A percentile compares a stretch with the other conserved stretches of the same genome.
Conservation (phyloP, 1,139 yeast species). For the Spathaspora jeffriesii region DNA sequence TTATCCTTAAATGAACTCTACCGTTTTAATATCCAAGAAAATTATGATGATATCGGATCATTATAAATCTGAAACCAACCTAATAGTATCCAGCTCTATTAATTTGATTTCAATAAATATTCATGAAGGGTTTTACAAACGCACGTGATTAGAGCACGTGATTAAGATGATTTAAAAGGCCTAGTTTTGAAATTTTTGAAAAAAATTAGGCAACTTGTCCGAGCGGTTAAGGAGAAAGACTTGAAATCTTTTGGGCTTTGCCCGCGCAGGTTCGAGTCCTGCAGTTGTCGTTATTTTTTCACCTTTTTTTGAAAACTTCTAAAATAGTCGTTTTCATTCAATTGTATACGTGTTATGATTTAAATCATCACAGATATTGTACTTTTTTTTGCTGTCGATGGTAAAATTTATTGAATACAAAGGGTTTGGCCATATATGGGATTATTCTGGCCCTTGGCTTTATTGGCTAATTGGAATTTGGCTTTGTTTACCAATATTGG, state of each 20-base stretch:
- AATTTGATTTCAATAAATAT: too few relatives aligned
- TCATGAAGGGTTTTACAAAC: too few relatives aligned
- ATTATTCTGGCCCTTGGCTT: slow-evolving; percentile 37
- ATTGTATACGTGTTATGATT: background rate
- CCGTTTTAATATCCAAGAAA: too few relatives aligned
- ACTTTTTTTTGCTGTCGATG: background rate
- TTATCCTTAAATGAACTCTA: too few relatives aligned
- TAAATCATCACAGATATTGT: background rate
- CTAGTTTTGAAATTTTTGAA: background rate
- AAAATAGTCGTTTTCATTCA: background rate
- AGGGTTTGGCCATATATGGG: slow-evolving; percentile 29
- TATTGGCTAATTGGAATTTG: slow-evolving; percentile 38
- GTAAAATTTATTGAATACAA: slow-evolving; percentile 16
- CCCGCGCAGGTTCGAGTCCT: slow-evolving; percentile 65
- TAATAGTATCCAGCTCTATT: too few relatives aligned
- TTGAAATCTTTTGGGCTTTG: slow-evolving; percentile 59
- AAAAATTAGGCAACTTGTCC: slow-evolving; percentile 47
- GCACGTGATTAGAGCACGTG: background rate
- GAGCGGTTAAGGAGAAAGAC: slow-evolving; percentile 62
- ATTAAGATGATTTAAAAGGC: background rate
- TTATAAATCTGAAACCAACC: too few relatives aligned
- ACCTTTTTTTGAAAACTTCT: slow-evolving; percentile 15
- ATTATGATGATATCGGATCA: too few relatives aligned
- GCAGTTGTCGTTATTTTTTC: slow-evolving; percentile 53
- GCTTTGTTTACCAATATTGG: slow-evolving; percentile 34